Conservation (phyloP, 2,329 filamentous ascomycete species). For the Ramularia endophylla region DNA sequence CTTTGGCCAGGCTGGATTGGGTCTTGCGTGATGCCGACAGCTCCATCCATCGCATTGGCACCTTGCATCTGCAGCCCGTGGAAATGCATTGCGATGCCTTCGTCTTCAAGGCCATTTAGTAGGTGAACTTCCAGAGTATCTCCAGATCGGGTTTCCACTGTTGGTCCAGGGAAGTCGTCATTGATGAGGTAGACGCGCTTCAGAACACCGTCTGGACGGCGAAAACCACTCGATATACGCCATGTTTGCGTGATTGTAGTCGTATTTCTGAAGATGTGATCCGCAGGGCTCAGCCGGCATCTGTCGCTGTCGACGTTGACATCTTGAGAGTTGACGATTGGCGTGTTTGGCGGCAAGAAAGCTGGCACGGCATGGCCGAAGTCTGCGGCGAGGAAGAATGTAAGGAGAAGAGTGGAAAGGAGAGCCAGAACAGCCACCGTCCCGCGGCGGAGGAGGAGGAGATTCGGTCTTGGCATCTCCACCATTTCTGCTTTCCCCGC, state of each 20-base stretch:
- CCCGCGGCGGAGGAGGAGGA: no score
- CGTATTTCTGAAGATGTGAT: slow-evolving; percentile 16
- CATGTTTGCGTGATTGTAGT: slow-evolving; percentile 13
- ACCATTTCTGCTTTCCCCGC: no score
- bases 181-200: slow-evolving; percentile 48
- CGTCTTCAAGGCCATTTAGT: slow-evolving; percentile 35
- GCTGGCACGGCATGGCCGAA: no score
- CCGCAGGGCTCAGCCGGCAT: slow-evolving; percentile 13
- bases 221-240: slow-evolving; percentile 14
- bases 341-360: no score
- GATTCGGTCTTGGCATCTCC: no score
- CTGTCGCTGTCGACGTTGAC: no score
- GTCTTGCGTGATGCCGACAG: slow-evolving; percentile 22
- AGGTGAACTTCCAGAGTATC: slow-evolving; percentile 42
- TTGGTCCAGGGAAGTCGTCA: slow-evolving; percentile 46
- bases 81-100: slow-evolving; percentile 40
- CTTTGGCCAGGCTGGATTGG: slow-evolving; percentile 18
- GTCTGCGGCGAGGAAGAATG: no score
- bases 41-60: slow-evolving; percentile 23
- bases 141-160: slow-evolving; percentile 43
- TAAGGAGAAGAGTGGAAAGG: no score
- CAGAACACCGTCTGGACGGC: slow-evolving; percentile 42
- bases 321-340: no score
- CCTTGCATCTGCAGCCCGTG: slow-evolving; percentile 34
- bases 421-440: no score